Conservation (phyloP, 2,329 filamentous ascomycete genomes). For the Diaporthe humulicola region DNA sequence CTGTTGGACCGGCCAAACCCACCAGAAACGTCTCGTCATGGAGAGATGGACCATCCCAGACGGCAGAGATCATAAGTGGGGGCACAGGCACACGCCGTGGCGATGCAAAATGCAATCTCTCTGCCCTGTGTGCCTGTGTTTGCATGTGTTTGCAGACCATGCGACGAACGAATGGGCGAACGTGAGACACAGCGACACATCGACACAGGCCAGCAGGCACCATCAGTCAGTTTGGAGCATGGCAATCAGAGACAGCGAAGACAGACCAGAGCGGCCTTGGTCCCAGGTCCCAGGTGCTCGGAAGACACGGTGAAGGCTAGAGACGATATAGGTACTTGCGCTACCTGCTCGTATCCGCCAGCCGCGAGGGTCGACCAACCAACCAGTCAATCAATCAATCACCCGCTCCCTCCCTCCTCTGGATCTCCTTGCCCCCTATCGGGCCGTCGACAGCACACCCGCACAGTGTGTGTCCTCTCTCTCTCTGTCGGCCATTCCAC, state of each 20-base stretch:
- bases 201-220: no score
- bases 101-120: not conserved
- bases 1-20: slow-evolving; percentile 4
- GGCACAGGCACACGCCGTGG: not conserved
- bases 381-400: not conserved
- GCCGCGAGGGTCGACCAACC: not conserved
- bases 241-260: no score
- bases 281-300: not conserved
- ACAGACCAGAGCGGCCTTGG: not conserved
- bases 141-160: not conserved
- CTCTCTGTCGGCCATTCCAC: not conserved
- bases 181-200: not conserved
- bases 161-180: not conserved
- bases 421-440: slow-evolving; percentile 5
- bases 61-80: slow-evolving; percentile 12
- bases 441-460: slow-evolving; percentile 7
- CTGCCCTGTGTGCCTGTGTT: not conserved
- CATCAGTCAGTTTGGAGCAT: no score
- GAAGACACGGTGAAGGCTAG: not conserved
- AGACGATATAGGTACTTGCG: not conserved
- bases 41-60: slow-evolving; percentile 7
- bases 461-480: not conserved
- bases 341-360: slow-evolving; percentile 13
- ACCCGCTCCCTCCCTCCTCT: not conserved
- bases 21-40: slow-evolving; percentile 8